phyloP scores from a whole-genome alignment of 2,329 filamentous ascomycete genomes.

The Beauveria scarabaeidicola region DNA sequence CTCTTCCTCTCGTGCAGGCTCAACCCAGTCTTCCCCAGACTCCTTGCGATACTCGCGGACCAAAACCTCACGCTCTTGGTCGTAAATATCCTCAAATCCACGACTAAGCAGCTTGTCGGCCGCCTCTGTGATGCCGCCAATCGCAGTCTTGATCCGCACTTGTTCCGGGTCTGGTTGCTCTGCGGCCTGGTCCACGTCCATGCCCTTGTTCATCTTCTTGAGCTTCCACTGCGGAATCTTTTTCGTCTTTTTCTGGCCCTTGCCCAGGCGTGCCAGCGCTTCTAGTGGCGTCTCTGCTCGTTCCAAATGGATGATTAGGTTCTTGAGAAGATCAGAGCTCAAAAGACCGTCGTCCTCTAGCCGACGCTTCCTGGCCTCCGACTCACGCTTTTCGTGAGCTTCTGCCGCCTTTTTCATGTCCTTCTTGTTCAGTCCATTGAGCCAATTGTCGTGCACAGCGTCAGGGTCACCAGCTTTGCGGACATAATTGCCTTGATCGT shows the following conservation, averaged over 20 bases:
- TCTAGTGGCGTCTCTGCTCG: constrained; percentile 81
- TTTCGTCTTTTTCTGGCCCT: constrained; percentile 51
- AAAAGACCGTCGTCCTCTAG: constrained; percentile 67
- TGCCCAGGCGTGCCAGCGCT: constrained; percentile 73
- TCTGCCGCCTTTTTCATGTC: constrained; percentile 83
- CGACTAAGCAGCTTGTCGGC: constrained; percentile 79
- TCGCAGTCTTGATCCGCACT: constrained; percentile 58
- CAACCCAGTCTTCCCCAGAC: constrained; percentile 75
- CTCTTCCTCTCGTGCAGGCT: constrained; percentile 34
- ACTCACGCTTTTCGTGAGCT: constrained; percentile 77
- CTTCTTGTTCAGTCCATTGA: constrained; percentile 87
- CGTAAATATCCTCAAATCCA: constrained; percentile 85
- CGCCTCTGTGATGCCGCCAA: constrained; percentile 78
- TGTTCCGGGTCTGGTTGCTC: constrained; percentile 67
- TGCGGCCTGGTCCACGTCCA: constrained; percentile 58
- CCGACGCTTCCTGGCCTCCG: constrained; percentile 62
- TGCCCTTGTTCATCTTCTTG: constrained; percentile 54
- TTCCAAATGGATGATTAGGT: constrained; percentile 65
- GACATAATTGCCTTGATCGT: constrained; percentile 84
- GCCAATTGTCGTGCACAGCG: constrained; percentile 83
- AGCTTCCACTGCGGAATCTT: constrained; percentile 59
- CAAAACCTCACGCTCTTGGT: constrained; percentile 74
- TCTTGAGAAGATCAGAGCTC: constrained; percentile 63
- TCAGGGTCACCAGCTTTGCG: constrained; percentile 84
- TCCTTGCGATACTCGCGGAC: constrained; percentile 76